A percentile compares a stretch with the other conserved stretches of the same genome.
Conservation (phyloP, 768 basidiomycete species). For the Kwoniella sp. region DNA sequence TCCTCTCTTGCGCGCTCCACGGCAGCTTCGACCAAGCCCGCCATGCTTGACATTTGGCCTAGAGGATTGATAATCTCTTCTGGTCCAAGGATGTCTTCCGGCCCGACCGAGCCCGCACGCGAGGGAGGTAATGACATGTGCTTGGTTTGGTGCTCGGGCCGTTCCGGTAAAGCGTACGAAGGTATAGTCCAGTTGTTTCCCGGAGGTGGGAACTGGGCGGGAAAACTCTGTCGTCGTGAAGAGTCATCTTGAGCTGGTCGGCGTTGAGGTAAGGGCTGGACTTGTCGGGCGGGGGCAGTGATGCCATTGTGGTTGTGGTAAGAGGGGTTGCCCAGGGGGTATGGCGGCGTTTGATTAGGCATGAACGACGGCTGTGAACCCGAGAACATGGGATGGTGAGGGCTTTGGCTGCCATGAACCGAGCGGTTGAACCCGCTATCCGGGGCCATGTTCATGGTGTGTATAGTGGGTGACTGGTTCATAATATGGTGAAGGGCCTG, state of each 20-base stretch:
- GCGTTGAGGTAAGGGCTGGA: too few relatives aligned
- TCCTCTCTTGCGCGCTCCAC: conserved; percentile 47
- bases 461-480: too few relatives aligned
- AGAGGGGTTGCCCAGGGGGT: too few relatives aligned
- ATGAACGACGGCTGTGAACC: too few relatives aligned
- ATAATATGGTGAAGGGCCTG: neutral
- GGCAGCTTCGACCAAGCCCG: conserved; percentile 48
- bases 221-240: conserved; percentile 6
- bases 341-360: too few relatives aligned
- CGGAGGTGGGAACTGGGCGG: neutral
- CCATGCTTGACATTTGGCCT: conserved; percentile 47
- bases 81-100: conserved; percentile 62
- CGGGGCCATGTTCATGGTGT: too few relatives aligned
- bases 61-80: conserved; percentile 52
- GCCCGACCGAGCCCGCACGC: conserved; percentile 56
- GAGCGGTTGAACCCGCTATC: too few relatives aligned
- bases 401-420: too few relatives aligned
- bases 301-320: neutral
- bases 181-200: too few relatives aligned
- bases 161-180: too few relatives aligned
- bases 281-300: too few relatives aligned
- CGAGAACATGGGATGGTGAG: too few relatives aligned
- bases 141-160: conserved; percentile 9
- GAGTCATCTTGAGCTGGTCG: conserved; percentile 8
- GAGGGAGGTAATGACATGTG: conserved; percentile 42